Base-by-base conservation (phyloP, 75 land plant species). In the Cupressus sempervirens region DNA sequence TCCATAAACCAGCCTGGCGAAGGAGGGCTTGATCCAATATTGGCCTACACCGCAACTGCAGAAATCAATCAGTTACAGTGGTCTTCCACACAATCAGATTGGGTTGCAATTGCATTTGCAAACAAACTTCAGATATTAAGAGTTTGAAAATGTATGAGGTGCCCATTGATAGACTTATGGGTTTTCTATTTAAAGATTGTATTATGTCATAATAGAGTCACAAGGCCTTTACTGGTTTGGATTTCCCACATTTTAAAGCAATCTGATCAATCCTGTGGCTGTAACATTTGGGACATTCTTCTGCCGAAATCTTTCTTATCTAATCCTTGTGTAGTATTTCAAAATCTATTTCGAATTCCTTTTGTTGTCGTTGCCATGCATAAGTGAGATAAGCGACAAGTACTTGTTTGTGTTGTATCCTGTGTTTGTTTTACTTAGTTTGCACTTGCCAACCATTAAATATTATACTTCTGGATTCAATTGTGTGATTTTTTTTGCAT, bases 31-130 rank as follows among this genome's bases (percentile, higher is more conserved):
- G 98, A 95, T 80, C 99, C 99, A 6, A 88, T 93, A 81, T 89
- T 94, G 29, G 87, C 88, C 52, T 97, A 95, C 87, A 84, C 91
- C 2, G 96, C 96, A 38, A 88, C 84, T 46, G 91, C 94, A 14
- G 98, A 97, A 88, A 94, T 97, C 84, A 97, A 97, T 83, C 99
- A 97, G 88, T 83, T 97, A 85, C 98, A 95, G 90, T 97, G 99
- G 99, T 95, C 99, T 52, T 90, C 94, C 0, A 85, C 90, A 18
- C 95, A 94, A 83, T 91, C 95, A 46, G 98, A 97, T 68, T 97
- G 99, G 99, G 92, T 96, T 86, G 96, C 93, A 0, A 89, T 97
- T 68, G 96, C 99, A 7, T 97, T 97, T 62, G 86, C 95, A 23
- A 93, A 89, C 87, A 95, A 97, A 88, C 70, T 95, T 83, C 95